Conservation (phyloP, 805 yeast genomes). For the Yamadazyma phyllophila region DNA sequence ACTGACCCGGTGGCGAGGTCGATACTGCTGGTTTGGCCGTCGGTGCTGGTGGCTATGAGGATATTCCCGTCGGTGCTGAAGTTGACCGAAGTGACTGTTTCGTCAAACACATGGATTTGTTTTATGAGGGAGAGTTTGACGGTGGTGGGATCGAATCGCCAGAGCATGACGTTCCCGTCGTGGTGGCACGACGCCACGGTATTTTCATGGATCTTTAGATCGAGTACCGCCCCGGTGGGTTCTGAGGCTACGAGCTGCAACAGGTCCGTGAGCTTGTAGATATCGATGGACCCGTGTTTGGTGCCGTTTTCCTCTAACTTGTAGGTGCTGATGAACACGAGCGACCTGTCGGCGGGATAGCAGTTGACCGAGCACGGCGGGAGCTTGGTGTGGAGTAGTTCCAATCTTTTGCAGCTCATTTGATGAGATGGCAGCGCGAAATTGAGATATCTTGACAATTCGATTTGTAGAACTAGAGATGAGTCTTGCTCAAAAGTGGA, state of each 20-base stretch:
- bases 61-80: slow-evolving; percentile 5
- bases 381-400: slow-evolving; percentile 37
- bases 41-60: slow-evolving; percentile 55
- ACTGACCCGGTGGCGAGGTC: slow-evolving; percentile 21
- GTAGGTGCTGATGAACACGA: slow-evolving; percentile 76
- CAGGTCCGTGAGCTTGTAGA: slow-evolving; percentile 24
- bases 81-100: slow-evolving; percentile 56
- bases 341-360: slow-evolving; percentile 46
- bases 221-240: slow-evolving; percentile 65
- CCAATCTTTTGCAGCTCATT: slow-evolving; percentile 11
- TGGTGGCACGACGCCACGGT: slow-evolving; percentile 70
- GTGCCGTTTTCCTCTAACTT: slow-evolving; percentile 56
- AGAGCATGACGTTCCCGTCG: slow-evolving; percentile 67
- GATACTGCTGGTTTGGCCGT: slow-evolving; percentile 56
- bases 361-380: slow-evolving; percentile 86
- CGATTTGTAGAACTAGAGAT: no score
- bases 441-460: no score
- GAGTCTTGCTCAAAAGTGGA: slow-evolving; percentile 35
- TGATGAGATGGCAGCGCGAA: not conserved
- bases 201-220: slow-evolving; percentile 66
- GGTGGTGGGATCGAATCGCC: slow-evolving; percentile 39
- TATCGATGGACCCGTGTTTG: slow-evolving; percentile 62
- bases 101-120: slow-evolving; percentile 10
- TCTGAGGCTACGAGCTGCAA: slow-evolving; percentile 15
- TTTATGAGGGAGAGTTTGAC: not conserved